Base-by-base conservation (phyloP, 805 yeast species). In the Ogataea sp. region DNA sequence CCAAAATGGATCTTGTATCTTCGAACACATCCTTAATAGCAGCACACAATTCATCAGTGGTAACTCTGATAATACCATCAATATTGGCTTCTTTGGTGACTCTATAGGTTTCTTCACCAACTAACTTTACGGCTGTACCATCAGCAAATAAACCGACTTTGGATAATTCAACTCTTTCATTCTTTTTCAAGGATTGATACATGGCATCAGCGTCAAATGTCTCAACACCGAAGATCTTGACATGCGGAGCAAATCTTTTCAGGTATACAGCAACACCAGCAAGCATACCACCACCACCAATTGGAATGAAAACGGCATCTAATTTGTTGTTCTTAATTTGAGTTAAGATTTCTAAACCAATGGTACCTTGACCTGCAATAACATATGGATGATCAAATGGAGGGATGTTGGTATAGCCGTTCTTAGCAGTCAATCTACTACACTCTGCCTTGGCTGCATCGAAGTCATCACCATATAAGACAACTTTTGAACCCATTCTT, bases 311-410 rank as follows among this genome's bases (percentile, higher is more conserved):
- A 1, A 93, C 83, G 2, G 97, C 97, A 50, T 75, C 75, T 48
- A 90, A 70, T 44, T 81, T 79, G 40, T 80, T 78, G 37, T 81
- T 68, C 47, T 86, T 79, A 26, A 88, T 72, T 65, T 93, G 99
- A 59, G 96, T 78, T 40, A 93, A 65, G 20, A 93, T 66, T 62
- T 93, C 99, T 75, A 89, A 74, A 3, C 95, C 98, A 45, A 90
- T 81, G 20, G 99, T 93, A 43, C 97, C 99, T 62, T 93, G 99
- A 20, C 99, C 99, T 8, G 99, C 98, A 62, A 93, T 87, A 47
- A 93, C 96, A 50, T 81, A 86, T 2, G 99, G 99, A 55, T 93
- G 97, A 56, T 93, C 95, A 58, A 93, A 93, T 1, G 99, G 99
- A n/a, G 98, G 98, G 34, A 93, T 84, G 51, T 87, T 83, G 6